Conservation (phyloP, 83 land plant species). For the Isoetes engelmannii region DNA sequence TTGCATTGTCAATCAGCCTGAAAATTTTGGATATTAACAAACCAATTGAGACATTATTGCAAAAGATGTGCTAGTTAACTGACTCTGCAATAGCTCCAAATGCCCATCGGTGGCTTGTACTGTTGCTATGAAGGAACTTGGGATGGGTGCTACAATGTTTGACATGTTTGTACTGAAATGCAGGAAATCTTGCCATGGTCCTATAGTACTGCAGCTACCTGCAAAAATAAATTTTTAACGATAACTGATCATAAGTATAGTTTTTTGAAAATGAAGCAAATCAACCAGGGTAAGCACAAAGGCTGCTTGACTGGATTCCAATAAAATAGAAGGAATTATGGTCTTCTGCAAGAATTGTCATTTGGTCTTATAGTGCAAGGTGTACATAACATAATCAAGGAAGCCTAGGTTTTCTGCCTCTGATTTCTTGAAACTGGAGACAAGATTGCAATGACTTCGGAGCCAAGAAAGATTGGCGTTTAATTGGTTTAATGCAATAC, state of each 20-base stretch:
- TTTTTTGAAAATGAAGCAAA: neutral
- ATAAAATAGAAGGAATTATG: neutral
- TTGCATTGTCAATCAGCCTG: slow-evolving; percentile 17
- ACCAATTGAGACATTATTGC: neutral
- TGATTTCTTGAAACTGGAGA: no score
- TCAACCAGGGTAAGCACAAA: neutral
- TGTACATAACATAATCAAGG: neutral
- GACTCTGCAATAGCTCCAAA: slow-evolving; percentile 17
- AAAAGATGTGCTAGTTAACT: neutral
- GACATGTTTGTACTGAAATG: slow-evolving; percentile 8
- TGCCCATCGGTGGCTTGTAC: slow-evolving; percentile 16
- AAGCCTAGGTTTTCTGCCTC: neutral
- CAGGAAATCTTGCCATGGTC: neutral
- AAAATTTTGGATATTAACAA: neutral
- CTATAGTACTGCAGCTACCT: neutral
- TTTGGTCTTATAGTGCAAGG: neutral
- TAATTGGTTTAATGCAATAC: no score
- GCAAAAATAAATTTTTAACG: neutral
- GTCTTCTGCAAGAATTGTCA: neutral
- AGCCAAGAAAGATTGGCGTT: no score
- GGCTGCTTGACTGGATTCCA: neutral
- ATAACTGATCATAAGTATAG: neutral
- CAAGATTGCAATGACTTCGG: no score
- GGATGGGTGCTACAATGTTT: slow-evolving; percentile 16
- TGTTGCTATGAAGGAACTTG: slow-evolving; percentile 16